Evolutionary conservation across 495 filamentous ascomycete genomes (phyloP).

Genomic region (Aspergillus biplanus): DNA sequence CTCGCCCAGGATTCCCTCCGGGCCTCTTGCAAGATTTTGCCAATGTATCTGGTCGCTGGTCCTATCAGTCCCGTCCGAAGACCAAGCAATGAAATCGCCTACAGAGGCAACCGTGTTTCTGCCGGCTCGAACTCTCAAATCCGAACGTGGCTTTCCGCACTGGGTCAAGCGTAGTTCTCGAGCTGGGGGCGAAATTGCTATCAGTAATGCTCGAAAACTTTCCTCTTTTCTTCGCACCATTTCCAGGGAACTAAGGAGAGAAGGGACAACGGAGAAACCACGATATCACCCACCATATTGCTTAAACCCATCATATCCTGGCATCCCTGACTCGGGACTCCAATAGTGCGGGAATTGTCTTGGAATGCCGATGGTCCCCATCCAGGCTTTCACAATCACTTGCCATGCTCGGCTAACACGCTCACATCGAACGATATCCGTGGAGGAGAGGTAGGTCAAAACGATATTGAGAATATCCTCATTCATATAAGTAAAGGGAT

Average conservation of each 20-base stretch:
- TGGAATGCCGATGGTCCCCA: not conserved
- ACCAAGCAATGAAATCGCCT: not conserved
- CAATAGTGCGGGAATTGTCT: not conserved
- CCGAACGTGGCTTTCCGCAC: not conserved
- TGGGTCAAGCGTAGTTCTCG: not conserved
- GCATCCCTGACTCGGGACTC: not conserved
- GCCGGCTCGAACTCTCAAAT: not conserved
- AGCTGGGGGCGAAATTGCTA: not conserved
- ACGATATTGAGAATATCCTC: not conserved
- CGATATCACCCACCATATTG: not conserved
- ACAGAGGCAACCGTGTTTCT: not conserved
- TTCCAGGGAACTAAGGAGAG: not conserved
- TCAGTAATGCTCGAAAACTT: too few relatives aligned
- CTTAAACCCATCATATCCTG: not conserved
- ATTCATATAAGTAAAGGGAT: not conserved
- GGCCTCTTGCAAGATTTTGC: not conserved
- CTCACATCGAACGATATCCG: not conserved
- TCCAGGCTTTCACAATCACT: not conserved
- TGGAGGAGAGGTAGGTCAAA: not conserved
- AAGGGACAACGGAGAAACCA: not conserved
- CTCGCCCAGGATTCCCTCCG: not conserved
- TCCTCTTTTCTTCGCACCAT: not conserved
- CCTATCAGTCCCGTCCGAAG: not conserved
- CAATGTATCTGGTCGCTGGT: not conserved
- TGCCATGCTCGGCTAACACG: not conserved